A percentile compares a stretch with the other conserved stretches of the same genome.
Evolutionary conservation across 768 basidiomycete genomes (phyloP).

Genomic region (Fistulinella prunicolor): DNA sequence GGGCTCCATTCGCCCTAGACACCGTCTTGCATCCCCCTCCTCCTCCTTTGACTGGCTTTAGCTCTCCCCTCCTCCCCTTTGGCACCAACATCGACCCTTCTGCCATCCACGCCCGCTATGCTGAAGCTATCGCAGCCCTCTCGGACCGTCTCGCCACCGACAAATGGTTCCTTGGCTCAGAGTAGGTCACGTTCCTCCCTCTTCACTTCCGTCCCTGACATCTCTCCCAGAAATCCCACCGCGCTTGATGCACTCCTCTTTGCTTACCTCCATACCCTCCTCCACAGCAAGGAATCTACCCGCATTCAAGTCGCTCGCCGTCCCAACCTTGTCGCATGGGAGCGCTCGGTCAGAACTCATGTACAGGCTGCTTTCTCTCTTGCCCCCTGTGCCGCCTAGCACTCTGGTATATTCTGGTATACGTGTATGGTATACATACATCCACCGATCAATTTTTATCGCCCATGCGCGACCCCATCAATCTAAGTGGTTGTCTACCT

Average conservation of each 20-base stretch:
- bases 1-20: constrained; percentile 33
- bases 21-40: constrained; percentile 62
- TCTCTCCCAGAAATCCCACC: constrained; percentile 61
- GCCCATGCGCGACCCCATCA: constrained; percentile 3
- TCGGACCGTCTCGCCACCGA: constrained; percentile 74
- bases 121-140: constrained; percentile 68
- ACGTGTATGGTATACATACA: constrained; percentile 2
- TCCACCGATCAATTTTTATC: not conserved
- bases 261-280: constrained; percentile 72
- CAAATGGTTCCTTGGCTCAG: constrained; percentile 78
- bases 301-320: constrained; percentile 66
- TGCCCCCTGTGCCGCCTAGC: constrained; percentile 4
- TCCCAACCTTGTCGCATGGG: constrained; percentile 81
- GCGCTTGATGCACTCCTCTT: constrained; percentile 80
- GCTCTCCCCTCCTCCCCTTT: constrained; percentile 56
- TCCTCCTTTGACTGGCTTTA: constrained; percentile 67
- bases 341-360: constrained; percentile 58
- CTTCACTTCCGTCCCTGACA: constrained; percentile 4
- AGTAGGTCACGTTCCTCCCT: constrained; percentile 40
- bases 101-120: constrained; percentile 55
- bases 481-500: constrained; percentile 9
- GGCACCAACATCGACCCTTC: constrained; percentile 54
- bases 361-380: constrained; percentile 52
- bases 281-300: constrained; percentile 42
- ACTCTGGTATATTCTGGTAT: constrained; percentile 18